Evolutionary conservation across 2,329 filamentous ascomycete genomes (phyloP), one percentile per base, ranked within the genome.

Genomic region (Trichoderma afroharzianum): DNA sequence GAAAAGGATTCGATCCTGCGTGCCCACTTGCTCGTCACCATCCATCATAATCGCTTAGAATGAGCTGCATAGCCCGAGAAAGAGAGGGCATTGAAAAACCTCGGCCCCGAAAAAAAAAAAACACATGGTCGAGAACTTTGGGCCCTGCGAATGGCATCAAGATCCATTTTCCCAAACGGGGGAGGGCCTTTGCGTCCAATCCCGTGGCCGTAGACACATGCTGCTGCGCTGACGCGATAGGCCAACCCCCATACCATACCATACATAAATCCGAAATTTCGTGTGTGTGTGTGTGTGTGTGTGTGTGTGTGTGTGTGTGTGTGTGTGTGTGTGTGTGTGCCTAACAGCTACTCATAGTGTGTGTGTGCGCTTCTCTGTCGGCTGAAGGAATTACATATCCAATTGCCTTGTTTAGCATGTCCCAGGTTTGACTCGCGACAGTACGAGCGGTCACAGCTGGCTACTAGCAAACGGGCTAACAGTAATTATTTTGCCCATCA

Each of bases 181-280:
- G 43, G n/a, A 18, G 43, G 8, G 57, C 21, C 4, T 7, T 11
- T 7, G 33, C 57, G 39, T 53, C 66, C 66, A 62, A 69, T 69
- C 66, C 57, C 66, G 57, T 62, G 66, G 57, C 57, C 39, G 57
- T 36, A 28, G 9, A 30, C 66, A 69, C 66, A 69, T 69, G 66
- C 66, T 58, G 28, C 66, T 50, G 66, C 66, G 66, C 55, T 68
- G 66, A 68, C 66, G 66, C 66, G 36, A 61, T 61, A 69, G 66
- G 28, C 57, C 66, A 50, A 68, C 53, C 33, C 55, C 64, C 64
- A 12, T 15, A 36, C 33, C 33, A 36, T 36, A 36, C 33, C 33
- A 36, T 21, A 59, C 39, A n/a, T 43, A 47, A 67, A 26, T 7
- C 47, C 21, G 9, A 36, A 9, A 12, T 28, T 24, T 8, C 8